These are phyloP conservation scores for Termitomyces sp. DNA, from an alignment of 1,284 basidiomycete genomes.

Conservation along the genomic window DNA sequence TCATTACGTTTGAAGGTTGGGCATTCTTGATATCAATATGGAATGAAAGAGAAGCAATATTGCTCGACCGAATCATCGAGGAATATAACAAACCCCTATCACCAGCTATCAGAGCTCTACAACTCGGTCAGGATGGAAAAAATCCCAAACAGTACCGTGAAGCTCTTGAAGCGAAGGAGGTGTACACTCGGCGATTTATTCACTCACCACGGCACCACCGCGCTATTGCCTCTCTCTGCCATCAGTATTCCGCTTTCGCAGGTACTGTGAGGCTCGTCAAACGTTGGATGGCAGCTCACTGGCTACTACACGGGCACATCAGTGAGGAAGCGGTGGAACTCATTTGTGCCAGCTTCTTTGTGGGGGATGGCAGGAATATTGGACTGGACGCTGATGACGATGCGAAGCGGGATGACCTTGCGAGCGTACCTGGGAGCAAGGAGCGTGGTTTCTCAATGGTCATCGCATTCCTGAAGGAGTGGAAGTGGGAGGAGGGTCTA, in stretches of 20 bases:
- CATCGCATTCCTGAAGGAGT: constrained; percentile 72
- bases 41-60: constrained; percentile 81
- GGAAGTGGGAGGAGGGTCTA: constrained; percentile 77
- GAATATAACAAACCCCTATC: constrained; percentile 31
- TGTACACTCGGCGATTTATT: constrained; percentile 70
- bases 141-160: constrained; percentile 47
- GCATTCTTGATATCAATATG: constrained; percentile 83
- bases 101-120: constrained; percentile 31
- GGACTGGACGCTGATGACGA: constrained; percentile 25
- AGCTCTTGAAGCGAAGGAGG: constrained; percentile 59
- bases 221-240: constrained; percentile 75
- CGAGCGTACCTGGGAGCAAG: constrained; percentile 56
- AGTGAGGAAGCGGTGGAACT: constrained; percentile 82
- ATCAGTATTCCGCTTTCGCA: constrained; percentile 77
- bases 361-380: constrained; percentile 34
- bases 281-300: constrained; percentile 89
- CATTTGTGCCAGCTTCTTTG: constrained; percentile 67
- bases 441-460: constrained; percentile 81
- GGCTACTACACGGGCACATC: constrained; percentile 72
- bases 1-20: constrained; percentile 81
- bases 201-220: constrained; percentile 83
- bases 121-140: constrained; percentile 26
- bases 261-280: constrained; percentile 86
- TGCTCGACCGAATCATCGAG: constrained; percentile 71
- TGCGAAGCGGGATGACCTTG: constrained; percentile 22